Evolutionary conservation across 352 stramenopile species (phyloP).

Genomic region (Phytopythium delawarense): DNA sequence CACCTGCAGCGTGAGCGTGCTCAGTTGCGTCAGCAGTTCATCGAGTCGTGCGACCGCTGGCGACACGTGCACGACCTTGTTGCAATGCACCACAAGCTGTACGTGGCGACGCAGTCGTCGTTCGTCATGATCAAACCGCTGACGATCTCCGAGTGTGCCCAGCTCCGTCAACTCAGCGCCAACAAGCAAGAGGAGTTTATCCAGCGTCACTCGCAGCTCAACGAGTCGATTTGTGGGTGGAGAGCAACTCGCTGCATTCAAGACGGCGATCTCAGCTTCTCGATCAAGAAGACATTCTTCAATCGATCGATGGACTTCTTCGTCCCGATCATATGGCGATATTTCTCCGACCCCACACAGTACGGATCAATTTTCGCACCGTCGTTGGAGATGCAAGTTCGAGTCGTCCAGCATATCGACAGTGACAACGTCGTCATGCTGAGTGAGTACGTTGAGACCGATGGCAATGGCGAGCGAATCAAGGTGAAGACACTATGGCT

Average conservation of each 20-base stretch:
- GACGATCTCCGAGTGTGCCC: neutral
- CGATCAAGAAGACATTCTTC: neutral
- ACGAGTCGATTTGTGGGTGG: neutral
- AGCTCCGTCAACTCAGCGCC: neutral
- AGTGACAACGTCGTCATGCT: neutral
- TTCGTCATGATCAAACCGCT: slow-evolving; percentile 1
- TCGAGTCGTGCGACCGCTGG: slow-evolving; percentile 4
- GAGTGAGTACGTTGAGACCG: slow-evolving; percentile 1
- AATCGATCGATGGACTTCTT: neutral
- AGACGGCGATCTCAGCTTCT: neutral
- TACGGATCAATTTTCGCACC: neutral
- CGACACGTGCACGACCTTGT: neutral
- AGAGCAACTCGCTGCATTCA: neutral
- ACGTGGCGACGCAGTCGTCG: no score
- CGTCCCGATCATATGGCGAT: neutral
- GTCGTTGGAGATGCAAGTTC: neutral
- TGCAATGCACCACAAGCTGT: neutral
- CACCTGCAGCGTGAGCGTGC: neutral
- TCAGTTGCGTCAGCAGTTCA: neutral
- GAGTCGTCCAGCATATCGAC: neutral
- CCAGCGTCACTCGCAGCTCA: neutral
- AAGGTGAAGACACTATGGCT: neutral
- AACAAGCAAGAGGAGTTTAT: neutral
- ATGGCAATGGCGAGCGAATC: neutral
- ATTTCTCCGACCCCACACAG: neutral